Percentiles rank a stretch among this genome's conserved stretches.
These are phyloP conservation scores for Sphagnum fallax DNA, from an alignment of 228 moss, liverwort and hornwort genomes.

Conservation along the genomic window DNA sequence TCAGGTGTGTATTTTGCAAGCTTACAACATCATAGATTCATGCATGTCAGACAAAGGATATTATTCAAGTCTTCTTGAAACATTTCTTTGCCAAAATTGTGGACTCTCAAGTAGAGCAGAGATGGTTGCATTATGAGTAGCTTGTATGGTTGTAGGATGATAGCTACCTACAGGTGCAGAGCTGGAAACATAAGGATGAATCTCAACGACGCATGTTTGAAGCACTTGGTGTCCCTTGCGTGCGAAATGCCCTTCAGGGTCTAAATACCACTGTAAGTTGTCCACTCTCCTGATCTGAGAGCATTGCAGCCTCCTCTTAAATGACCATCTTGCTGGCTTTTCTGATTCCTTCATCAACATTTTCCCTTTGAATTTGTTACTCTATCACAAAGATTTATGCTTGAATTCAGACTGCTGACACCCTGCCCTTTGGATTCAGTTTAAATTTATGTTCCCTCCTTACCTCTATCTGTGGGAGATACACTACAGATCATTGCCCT, in stretches of 20 bases:
- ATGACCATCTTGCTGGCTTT: too few relatives aligned
- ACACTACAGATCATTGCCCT: too few relatives aligned
- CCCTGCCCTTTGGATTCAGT: background rate
- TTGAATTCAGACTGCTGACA: background rate
- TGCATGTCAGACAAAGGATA: too few relatives aligned
- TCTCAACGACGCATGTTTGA: slow-evolving; percentile 52
- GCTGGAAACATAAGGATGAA: slow-evolving; percentile 28
- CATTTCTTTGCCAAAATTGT: background rate
- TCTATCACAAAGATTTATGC: background rate
- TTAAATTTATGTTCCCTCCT: background rate
- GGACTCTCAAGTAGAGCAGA: background rate
- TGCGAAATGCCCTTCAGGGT: slow-evolving; percentile 48
- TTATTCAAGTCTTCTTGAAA: too few relatives aligned
- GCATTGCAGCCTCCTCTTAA: too few relatives aligned
- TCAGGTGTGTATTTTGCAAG: slow-evolving; percentile 2
- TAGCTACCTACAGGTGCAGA: slow-evolving; percentile 29
- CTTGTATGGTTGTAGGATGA: slow-evolving; percentile 33
- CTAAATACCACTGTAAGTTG: slow-evolving; percentile 36
- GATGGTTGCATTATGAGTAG: background rate
- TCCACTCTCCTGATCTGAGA: background rate
- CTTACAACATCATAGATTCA: too few relatives aligned
- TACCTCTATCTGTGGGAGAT: background rate
- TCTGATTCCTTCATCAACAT: slow-evolving; percentile 9
- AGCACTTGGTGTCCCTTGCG: slow-evolving; percentile 48
- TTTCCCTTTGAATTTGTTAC: slow-evolving; percentile 5